Percentiles rank a stretch among this genome's conserved stretches.
phyloP scores from a whole-genome alignment of 495 filamentous ascomycete genomes.

The Sabuloglossum arenarium region DNA sequence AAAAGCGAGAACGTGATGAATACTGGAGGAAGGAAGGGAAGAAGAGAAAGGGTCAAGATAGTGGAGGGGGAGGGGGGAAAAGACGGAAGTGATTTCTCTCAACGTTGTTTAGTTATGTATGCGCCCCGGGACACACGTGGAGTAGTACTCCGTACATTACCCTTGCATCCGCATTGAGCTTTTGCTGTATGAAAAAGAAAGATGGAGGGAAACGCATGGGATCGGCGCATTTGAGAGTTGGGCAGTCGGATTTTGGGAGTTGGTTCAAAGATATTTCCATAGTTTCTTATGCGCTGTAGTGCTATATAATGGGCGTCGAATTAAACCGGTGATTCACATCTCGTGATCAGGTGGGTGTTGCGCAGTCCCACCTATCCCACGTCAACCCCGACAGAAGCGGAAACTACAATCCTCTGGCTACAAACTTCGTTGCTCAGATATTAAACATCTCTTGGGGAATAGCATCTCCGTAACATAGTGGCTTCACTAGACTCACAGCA shows the following conservation, averaged over 20 bases:
- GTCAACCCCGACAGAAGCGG: not conserved
- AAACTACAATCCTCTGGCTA: not conserved
- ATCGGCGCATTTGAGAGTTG: not conserved
- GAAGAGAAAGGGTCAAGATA: conserved; percentile 49
- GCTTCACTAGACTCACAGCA: not conserved
- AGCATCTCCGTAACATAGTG: not conserved
- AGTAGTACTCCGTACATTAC: not conserved
- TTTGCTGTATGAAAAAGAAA: not conserved
- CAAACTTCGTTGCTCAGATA: not conserved
- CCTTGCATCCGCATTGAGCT: not conserved
- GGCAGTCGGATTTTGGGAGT: not conserved
- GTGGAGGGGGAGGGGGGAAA: conserved; percentile 47
- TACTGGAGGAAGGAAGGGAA: conserved; percentile 90
- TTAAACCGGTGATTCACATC: no score
- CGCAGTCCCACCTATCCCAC: not conserved
- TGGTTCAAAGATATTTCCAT: not conserved
- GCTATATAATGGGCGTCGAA: no score
- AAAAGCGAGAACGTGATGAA: conserved; percentile 80
- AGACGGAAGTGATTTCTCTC: conserved; percentile 29
- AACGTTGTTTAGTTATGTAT: no score
- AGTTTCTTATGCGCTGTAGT: no score
- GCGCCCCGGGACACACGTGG: no score
- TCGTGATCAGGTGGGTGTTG: not conserved
- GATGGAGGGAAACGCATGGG: not conserved
- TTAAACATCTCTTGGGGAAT: not conserved